Percentiles rank a stretch among this genome's conserved stretches.
Conservation (phyloP, 768 basidiomycete species). For the Boletus pseudo-olivaceus region DNA sequence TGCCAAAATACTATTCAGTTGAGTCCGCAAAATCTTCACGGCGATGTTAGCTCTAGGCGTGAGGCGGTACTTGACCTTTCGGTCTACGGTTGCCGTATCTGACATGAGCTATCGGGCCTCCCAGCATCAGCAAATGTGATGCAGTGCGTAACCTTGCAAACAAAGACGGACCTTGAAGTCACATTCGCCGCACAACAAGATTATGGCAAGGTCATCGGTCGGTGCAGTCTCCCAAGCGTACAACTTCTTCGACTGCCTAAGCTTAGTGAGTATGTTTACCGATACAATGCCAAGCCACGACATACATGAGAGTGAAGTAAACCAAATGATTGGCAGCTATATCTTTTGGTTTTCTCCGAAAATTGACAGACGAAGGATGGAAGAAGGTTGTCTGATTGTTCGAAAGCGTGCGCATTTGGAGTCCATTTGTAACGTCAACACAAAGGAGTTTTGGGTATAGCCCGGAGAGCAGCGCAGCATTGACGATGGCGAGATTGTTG, state of each 20-base stretch:
- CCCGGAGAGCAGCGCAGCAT: slow-evolving; percentile 81
- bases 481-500: slow-evolving; percentile 59
- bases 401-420: slow-evolving; percentile 69
- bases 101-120: slow-evolving; percentile 56
- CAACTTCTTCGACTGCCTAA: slow-evolving; percentile 88
- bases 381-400: slow-evolving; percentile 78
- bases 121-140: slow-evolving; percentile 1
- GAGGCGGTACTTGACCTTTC: slow-evolving; percentile 74
- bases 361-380: slow-evolving; percentile 93
- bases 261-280: slow-evolving; percentile 4
- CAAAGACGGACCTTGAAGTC: slow-evolving; percentile 71
- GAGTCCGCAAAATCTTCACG: slow-evolving; percentile 71
- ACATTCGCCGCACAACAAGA: slow-evolving; percentile 84
- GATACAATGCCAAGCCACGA: neutral
- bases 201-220: slow-evolving; percentile 75
- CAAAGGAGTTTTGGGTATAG: slow-evolving; percentile 88
- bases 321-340: slow-evolving; percentile 71
- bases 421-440: slow-evolving; percentile 53
- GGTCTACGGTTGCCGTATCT: slow-evolving; percentile 71
- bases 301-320: slow-evolving; percentile 88
- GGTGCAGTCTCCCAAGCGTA: slow-evolving; percentile 94
- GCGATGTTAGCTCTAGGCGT: slow-evolving; percentile 73
- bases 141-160: neutral
- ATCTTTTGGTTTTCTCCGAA: slow-evolving; percentile 60
- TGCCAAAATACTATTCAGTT: slow-evolving; percentile 56